Evolutionary conservation across 257 asterid species (phyloP).

Genomic region (Solanum virginianum): DNA sequence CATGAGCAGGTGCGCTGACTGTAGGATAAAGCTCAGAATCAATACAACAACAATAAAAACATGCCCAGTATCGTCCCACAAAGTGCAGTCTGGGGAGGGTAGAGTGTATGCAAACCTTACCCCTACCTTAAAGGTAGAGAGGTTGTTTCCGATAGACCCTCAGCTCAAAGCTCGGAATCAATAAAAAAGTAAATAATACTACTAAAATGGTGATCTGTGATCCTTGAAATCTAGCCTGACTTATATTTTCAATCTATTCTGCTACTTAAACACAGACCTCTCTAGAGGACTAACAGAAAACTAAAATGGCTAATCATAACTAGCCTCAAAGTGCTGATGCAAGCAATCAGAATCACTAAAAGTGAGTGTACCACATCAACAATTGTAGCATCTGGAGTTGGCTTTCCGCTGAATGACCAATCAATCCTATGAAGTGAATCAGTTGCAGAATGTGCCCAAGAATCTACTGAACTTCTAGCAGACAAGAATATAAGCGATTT

Average conservation of each 20-base stretch:
- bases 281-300: neutral
- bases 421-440: conserved; percentile 71
- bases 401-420: conserved; percentile 70
- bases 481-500: conserved; percentile 68
- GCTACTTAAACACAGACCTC: neutral
- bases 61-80: neutral
- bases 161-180: neutral
- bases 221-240: neutral
- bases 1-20: neutral
- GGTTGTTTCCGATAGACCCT: neutral
- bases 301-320: neutral
- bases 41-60: neutral
- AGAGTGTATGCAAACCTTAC: neutral
- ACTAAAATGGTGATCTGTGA: neutral
- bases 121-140: neutral
- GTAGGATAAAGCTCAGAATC: neutral
- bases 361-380: conserved; percentile 58
- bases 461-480: conserved; percentile 67
- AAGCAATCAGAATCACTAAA: neutral
- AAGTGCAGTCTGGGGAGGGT: neutral
- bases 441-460: conserved; percentile 87
- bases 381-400: conserved; percentile 26
- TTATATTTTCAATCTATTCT: neutral
- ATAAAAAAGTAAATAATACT: neutral
- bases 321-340: neutral